Conservation (phyloP, 2,329 filamentous ascomycete species). For the Neodidymelliopsis sp. region DNA sequence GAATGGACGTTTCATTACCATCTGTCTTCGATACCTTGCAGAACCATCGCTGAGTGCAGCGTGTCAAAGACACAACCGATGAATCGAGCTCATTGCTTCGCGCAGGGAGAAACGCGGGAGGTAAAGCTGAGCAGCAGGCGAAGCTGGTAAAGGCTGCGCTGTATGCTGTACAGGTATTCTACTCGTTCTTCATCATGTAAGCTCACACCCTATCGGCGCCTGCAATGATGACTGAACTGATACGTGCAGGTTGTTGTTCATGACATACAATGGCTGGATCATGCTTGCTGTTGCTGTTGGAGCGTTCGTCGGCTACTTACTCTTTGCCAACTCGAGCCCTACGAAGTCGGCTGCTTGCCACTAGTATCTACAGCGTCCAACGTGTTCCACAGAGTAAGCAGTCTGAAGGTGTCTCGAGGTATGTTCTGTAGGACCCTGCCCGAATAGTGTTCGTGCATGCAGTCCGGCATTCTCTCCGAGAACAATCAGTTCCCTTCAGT, state of each 20-base stretch:
- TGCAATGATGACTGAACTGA: constrained; percentile 15
- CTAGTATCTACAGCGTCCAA: constrained; percentile 50
- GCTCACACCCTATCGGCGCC: constrained; percentile 50
- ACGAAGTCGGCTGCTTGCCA: constrained; percentile 93
- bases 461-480: constrained; percentile 11
- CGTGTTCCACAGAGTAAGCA: background rate
- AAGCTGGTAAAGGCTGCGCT: constrained; percentile 81
- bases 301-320: constrained; percentile 84
- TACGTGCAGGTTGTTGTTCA: constrained; percentile 85
- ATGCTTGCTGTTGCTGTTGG: constrained; percentile 92
- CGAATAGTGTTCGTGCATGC: background rate
- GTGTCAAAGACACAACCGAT: constrained; percentile 38
- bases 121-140: constrained; percentile 70
- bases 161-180: constrained; percentile 95
- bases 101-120: constrained; percentile 70
- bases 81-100: constrained; percentile 74
- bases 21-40: constrained; percentile 11
- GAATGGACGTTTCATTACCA: constrained; percentile 14
- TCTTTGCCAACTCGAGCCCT: constrained; percentile 74
- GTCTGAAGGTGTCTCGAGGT: background rate
- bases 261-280: constrained; percentile 99
- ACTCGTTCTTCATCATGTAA: constrained; percentile 99
- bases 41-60: constrained; percentile 40
- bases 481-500: constrained; percentile 4
- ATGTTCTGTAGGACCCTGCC: background rate